phyloP scores from a whole-genome alignment of 352 stramenopile species.

The Globisporangium canariense region DNA sequence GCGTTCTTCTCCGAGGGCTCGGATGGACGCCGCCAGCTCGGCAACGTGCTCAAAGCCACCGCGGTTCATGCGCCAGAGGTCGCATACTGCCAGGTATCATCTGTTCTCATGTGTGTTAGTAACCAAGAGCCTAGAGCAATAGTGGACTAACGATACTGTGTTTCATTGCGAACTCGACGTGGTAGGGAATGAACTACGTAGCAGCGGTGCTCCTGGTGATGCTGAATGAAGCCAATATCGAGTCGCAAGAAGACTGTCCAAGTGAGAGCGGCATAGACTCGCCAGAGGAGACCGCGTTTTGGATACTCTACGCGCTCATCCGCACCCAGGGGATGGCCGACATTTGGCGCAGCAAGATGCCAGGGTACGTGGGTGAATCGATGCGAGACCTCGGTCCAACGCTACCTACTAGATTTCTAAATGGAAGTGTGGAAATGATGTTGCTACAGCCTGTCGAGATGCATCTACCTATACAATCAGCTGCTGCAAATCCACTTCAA shows the following conservation, averaged over 20 bases:
- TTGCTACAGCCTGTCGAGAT: constrained; percentile 45
- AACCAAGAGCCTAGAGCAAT: neutral
- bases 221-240: constrained; percentile 21
- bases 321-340: constrained; percentile 51
- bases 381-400: no score
- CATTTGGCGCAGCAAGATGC: constrained; percentile 78
- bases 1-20: constrained; percentile 46
- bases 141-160: neutral
- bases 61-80: constrained; percentile 47
- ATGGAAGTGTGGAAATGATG: neutral
- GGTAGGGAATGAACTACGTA: constrained; percentile 85
- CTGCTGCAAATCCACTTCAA: constrained; percentile 67
- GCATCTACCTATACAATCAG: constrained; percentile 77
- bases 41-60: constrained; percentile 74
- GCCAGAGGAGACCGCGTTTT: constrained; percentile 58
- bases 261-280: constrained; percentile 14
- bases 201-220: constrained; percentile 55
- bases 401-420: neutral
- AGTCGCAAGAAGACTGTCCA: neutral
- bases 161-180: neutral
- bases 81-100: constrained; percentile 73
- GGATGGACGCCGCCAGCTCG: constrained; percentile 52
- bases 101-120: neutral
- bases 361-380: constrained; percentile 30
- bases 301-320: constrained; percentile 55